These are phyloP conservation scores for Saururus chinensis DNA, from an alignment of 164 flowering plant species.

Conservation along the genomic window DNA sequence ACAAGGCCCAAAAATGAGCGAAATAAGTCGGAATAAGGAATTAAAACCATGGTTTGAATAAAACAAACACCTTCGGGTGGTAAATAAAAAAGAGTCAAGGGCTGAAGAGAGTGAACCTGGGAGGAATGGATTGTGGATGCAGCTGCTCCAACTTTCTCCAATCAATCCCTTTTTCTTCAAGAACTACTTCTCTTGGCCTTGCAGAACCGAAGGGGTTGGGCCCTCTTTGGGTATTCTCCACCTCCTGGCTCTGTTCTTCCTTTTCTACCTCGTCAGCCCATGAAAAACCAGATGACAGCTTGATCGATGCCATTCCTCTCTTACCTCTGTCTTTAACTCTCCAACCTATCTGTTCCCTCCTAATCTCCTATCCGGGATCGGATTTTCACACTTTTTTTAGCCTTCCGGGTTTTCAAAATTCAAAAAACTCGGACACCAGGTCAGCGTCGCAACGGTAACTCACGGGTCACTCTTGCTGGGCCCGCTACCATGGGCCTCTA, in stretches of 20 bases:
- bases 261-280: slow-evolving; percentile 36
- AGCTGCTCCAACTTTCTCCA: slow-evolving; percentile 19
- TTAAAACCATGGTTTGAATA: background rate
- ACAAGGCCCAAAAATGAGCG: too few relatives aligned
- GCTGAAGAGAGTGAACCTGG: background rate
- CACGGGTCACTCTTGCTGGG: too few relatives aligned
- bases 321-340: background rate
- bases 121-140: slow-evolving; percentile 2
- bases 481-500: too few relatives aligned
- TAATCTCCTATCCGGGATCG: too few relatives aligned
- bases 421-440: background rate
- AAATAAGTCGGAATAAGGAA: background rate
- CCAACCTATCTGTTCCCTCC: too few relatives aligned
- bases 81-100: background rate
- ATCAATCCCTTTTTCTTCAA: slow-evolving; percentile 25
- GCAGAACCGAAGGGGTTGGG: slow-evolving; percentile 30
- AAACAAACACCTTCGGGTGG: background rate
- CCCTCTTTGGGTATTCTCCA: slow-evolving; percentile 12
- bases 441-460: too few relatives aligned
- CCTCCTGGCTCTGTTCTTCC: slow-evolving; percentile 13
- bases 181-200: slow-evolving; percentile 29
- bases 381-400: too few relatives aligned
- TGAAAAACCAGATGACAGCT: slow-evolving; percentile 8
- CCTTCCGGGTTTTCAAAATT: background rate
- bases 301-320: slow-evolving; percentile 6